Base-by-base conservation (phyloP, 177 flowering plant genomes). In the Vitis hybrid region DNA sequence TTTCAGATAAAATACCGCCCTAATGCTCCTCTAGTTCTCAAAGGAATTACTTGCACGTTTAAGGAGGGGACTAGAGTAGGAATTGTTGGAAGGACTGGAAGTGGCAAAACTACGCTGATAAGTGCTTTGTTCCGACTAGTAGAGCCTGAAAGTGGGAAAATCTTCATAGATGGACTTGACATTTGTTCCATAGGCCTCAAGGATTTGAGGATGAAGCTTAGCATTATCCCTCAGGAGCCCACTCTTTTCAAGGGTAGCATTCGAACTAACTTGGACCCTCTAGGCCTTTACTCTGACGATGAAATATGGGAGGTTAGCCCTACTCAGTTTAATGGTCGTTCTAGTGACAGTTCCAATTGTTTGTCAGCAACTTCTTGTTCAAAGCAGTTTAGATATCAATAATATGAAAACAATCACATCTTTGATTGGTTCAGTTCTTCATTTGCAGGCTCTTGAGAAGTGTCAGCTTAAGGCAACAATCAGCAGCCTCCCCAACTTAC, bases 201-300 rank as follows among this genome's bases (percentile, higher is more conserved):
- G 60, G 91, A 87, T 76, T 74, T 89, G 62, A 80, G 97, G 64
- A 69, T 70, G 73, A 87, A 85, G 60, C 87, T 92, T 53, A 85
- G 92, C 74, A 85, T 90, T 74, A 92, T 92, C 69, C 97, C 97
- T 74, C 95, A 92, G 76, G 97, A 92, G 49, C 90, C 96, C 61
- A 84, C 93, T n/a, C 91, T 94, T 53, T 92, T 94, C 72, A 74
- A 74, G 67, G 98, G 97, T 11, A 88, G 85, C 54, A 67, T 94
- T 49, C 71, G 98, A 51, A 83, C 87, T 9, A 94, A 92, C 80
- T 70, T 94, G 74, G 98, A 91, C 56, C 98, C 98, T 61, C 61
- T 90, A 24, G 94, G 92, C 52, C 79, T 86, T 10, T 84, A 89
- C 75, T 76, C 91, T 13, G 98, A 94, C 65, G 75, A 81, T n/a